Evolutionary conservation across 2,329 filamentous ascomycete genomes (phyloP), one percentile per base, ranked within the genome.

Genomic region (Macrophomina tecta): DNA sequence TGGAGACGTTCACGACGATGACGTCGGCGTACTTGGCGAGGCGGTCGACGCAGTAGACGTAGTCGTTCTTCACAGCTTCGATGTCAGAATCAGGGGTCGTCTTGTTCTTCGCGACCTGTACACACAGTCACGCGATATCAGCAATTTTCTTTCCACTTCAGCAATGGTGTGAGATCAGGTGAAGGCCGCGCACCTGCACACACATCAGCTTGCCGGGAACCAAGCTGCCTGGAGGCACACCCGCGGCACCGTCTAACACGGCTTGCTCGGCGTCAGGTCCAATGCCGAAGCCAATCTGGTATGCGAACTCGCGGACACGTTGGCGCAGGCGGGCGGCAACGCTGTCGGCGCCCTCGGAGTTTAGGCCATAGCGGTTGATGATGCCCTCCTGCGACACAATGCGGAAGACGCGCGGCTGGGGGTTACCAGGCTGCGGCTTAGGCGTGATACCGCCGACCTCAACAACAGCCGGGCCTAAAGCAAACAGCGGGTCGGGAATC

Each of bases 1-100:
- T 96, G 74, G 93, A 97, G 60, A 99, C 95, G 74, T 99, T 99
- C 75, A 99, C 95, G 7, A 98, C 94, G n/a, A 99, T 82, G 42
- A 99, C 91, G 74, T 99, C 95, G 11, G 95, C 93, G 76, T 97
- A 99, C 61, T 86, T 90, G 4, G 91, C 95, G 45, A 99, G 82
- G 53, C 89, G 86, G 65, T 91, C 84, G 3, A 97, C 94, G 73
- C 94, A 97, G 78, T 91, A 92, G n/a, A 95, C 91, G 76, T 98
- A 97, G 72, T 90, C 87, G 30, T 86, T 85, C 61, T 85, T 88
- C 16, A 98, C 90, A 38, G 93, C 94, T 49, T 90, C 87, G 68
- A 97, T 90, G 75, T 98, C 92, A 56, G 85, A 84, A 75, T 96
- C 94, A 23, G 93, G 89, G 0, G 95, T 99, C 55, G 87, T 85